Evolutionary conservation across 192 early-diverging fungal genomes (phyloP), one percentile per base, ranked within the genome.

Genomic region (Linnemannia elongata): DNA sequence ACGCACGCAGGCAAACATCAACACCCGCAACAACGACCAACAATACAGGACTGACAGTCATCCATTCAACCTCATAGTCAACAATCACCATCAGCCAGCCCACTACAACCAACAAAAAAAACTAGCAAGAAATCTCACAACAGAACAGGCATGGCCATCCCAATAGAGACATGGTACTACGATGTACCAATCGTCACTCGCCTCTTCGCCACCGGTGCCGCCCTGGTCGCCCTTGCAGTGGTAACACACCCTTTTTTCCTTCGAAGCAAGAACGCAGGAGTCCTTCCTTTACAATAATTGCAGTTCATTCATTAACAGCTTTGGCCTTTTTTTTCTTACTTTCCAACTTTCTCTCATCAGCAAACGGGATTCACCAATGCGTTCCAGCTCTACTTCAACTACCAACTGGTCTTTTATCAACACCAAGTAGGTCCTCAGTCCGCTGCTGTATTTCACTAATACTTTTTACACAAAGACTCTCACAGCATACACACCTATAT

Each of bases 111-210:
- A 52, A 52, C 10, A 52, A 52, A 52, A 52, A 22, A 52, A 52
- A 0, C 49, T 20, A 18, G 18, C 15, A 52, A 52, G 49, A 18
- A 52, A 3, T 22, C 47, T 33, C 60, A 63, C 27, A 63, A 27
- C 55, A 63, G 4, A 63, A 33, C 60, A 66, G 60, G 60, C 60
- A 66, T 93, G 93, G 88, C 93, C 12, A 91, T 90, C 39, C 93
- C 93, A 79, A 72, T 93, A 55, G 97, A 98, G 85, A 95, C 95
- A 41, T 98, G 97, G 97, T 99, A 96, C 88, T 93, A 93, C 77
- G 97, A 97, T 60, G 93, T 98, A 3, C 98, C 98, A 27, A 78
- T 93, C 44, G 92, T 97, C 30, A 98, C 97, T 7, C 93, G 98
- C 71, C 91, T 94, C 15, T 99, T 97, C 85, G 87, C 97, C 41